Evolutionary conservation across 208 protist genomes (phyloP), one percentile per base, ranked within the genome.

Genomic region (Acanthamoeba healyi): DNA sequence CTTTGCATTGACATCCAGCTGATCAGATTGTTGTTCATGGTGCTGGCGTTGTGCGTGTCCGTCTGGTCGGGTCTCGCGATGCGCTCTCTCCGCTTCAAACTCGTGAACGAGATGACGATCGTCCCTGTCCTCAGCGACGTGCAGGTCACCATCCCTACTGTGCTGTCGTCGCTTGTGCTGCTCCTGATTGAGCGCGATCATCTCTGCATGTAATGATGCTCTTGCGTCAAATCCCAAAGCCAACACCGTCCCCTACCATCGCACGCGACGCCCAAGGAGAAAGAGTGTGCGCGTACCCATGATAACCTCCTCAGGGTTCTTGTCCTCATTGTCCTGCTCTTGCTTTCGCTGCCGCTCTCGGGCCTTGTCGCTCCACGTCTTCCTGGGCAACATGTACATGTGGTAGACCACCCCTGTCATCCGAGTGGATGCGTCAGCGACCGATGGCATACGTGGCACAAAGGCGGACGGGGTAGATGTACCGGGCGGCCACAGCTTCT

Each of bases 401-500:
- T 84, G 74, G 42, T 84, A 84, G 12, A 84, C 74, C 24, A 84
- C 74, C 19, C 74, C 74, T 84, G 44, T 34, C n/a, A n/a, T n/a
- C n/a, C n/a, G n/a, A n/a, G n/a, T n/a, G n/a, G n/a, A n/a, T n/a
- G n/a, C n/a, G n/a, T n/a, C n/a, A n/a, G n/a, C n/a, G n/a, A n/a
- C n/a, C n/a, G n/a, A n/a, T n/a, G n/a, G n/a, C n/a, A n/a, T n/a
- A n/a, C n/a, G n/a, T n/a, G n/a, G n/a, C n/a, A n/a, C n/a, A 40
- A 29, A 29, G 24, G 58, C n/a, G 5, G 24, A 24, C 15, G 58
- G n/a, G 63, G 38, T 40, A 26, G 63, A 72, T 10, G 63, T 84
- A 72, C 84, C 84, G 4, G 84, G 84, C 22, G 84, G 84, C 51
- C 61, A 91, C 7, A 91, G 42, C 34, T 91, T 91, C 61, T 91